Base-by-base conservation (phyloP, 106 monocot species). In the Narthecium ossifragum region DNA sequence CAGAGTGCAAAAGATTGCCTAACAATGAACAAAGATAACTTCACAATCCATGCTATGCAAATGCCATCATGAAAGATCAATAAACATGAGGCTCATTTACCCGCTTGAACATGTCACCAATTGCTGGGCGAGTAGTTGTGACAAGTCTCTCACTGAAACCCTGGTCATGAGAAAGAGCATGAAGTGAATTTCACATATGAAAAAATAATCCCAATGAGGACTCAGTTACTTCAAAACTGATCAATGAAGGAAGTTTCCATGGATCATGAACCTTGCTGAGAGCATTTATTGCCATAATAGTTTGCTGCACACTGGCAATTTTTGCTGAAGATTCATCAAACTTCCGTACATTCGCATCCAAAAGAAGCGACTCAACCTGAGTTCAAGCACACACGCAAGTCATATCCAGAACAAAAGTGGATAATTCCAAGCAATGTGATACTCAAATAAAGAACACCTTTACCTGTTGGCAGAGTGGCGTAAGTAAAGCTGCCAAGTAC, bases 91-190 rank as follows among this genome's bases (percentile, higher is more conserved):
- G 2, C 31, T 43, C 34, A 64, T 57, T 63, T 71, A 70, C 94
- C 83, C 90, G 77, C 71, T 85, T 96, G 62, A 96, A 96, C 94
- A 96, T 96, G 23, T 59, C 43, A 1, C 90, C 90, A 63, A 96
- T 76, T 51, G 80, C 70, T 36, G 94, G 94, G 20, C 94, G 75
- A 70, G 55, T 96, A 60, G 57, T 62, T 51, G 67, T 83, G 22
- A 83, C 75, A 70, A 86, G 82, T 41, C 83, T 72, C 68, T 88
- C 93, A 41, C 58, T 88, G 52, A 93, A 93, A 20, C 93, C 93
- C 93, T 93, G 58, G 10, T 4, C 28, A 66, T 25, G 12, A 30
- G n/a, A 13, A 18, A 55, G 31, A 1, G 31, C 3, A 10, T 55
- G 9, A 31, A 10, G 13, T 49, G n/a, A 49, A 8, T 49, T 17